These are phyloP conservation scores for Biancaea sappan DNA, from an alignment of 306 rosid species.

Conservation along the genomic window DNA sequence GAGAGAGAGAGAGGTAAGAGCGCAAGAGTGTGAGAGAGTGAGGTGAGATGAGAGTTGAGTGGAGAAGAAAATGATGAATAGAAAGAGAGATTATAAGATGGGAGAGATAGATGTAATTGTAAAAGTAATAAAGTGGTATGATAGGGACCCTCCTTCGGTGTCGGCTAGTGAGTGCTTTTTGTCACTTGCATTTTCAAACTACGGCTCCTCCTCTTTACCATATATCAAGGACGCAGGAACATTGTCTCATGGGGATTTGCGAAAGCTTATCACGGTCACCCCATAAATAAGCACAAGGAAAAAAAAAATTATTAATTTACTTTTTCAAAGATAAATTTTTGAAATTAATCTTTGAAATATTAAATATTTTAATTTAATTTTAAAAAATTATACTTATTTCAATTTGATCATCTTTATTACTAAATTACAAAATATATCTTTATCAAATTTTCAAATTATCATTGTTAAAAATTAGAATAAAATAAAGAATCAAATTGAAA, in stretches of 20 bases:
- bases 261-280: background rate
- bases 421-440: too few species aligned
- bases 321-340: too few species aligned
- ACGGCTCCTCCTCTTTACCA: background rate
- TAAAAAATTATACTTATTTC: too few species aligned
- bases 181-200: too few species aligned
- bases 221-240: background rate
- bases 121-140: conserved; percentile 4
- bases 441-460: too few species aligned
- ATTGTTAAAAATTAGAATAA: too few species aligned
- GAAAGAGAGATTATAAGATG: background rate
- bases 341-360: too few species aligned
- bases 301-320: too few species aligned
- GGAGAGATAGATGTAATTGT: background rate
- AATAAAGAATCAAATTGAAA: too few species aligned
- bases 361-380: too few species aligned
- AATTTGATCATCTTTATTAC: too few species aligned
- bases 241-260: conserved; percentile 2
- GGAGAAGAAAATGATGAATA: background rate
- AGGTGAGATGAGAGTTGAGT: background rate
- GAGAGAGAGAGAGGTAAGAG: background rate
- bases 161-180: conserved; percentile 18
- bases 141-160: background rate
- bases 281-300: too few species aligned
- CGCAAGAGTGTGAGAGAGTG: conserved; percentile 26